phyloP scores from a whole-genome alignment of 176 grass and related monocot species.

The Phoenix roebelenii region DNA sequence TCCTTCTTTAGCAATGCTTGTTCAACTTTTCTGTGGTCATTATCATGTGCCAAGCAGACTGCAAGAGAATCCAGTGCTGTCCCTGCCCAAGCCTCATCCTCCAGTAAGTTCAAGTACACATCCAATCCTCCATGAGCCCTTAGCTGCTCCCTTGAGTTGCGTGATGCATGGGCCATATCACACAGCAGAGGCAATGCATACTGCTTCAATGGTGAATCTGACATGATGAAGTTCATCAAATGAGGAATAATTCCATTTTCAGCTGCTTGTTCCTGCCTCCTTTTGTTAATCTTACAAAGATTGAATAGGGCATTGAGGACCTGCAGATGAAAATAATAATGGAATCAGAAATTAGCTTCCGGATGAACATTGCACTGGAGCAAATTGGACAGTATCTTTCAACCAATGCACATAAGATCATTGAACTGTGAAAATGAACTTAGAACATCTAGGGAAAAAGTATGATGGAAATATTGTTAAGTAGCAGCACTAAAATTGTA shows the following conservation, averaged over 20 bases:
- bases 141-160: conserved; percentile 91
- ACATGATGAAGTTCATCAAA: conserved; percentile 97
- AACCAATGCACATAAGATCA: too few species aligned
- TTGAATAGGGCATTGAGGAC: conserved; percentile 94
- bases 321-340: conserved; percentile 25
- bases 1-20: conserved; percentile 84
- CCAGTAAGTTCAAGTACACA: conserved; percentile 83
- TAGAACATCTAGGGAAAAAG: too few species aligned
- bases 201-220: conserved; percentile 83
- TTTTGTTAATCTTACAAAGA: conserved; percentile 98
- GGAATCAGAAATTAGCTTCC: too few species aligned
- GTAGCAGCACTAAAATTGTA: too few species aligned
- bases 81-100: conserved; percentile 84
- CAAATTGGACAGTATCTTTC: too few species aligned
- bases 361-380: too few species aligned
- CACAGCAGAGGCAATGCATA: conserved; percentile 89
- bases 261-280: conserved; percentile 94
- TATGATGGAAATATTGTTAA: too few species aligned
- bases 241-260: conserved; percentile 99
- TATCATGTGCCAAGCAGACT: conserved; percentile 93
- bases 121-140: conserved; percentile 88
- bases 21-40: conserved; percentile 87
- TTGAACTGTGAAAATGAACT: too few species aligned
- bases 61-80: conserved; percentile 87
- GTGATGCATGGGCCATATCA: conserved; percentile 98